phyloP scores from a whole-genome alignment of 2,329 filamentous ascomycete genomes.

The Didymella pinodella region DNA sequence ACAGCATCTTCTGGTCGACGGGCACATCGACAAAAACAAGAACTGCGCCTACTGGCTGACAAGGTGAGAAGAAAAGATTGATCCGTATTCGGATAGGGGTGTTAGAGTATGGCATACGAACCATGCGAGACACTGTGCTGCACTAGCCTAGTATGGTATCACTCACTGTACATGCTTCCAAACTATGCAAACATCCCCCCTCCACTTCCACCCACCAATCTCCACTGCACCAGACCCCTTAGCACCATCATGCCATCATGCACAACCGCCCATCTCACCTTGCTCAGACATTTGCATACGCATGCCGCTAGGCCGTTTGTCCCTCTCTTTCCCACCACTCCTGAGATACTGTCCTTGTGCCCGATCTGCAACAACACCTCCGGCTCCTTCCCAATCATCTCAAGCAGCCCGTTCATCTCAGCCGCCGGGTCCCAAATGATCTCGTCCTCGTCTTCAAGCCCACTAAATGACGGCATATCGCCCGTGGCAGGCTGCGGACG shows the following conservation, averaged over 20 bases:
- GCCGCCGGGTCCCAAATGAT: slow-evolving; percentile 60
- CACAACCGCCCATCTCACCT: slow-evolving; percentile 68
- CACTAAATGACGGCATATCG: slow-evolving; percentile 4
- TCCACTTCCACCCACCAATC: slow-evolving; percentile 44
- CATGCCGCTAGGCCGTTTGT: slow-evolving; percentile 63
- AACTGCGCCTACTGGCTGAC: background rate
- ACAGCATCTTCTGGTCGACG: background rate
- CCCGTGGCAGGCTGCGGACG: slow-evolving; percentile 25
- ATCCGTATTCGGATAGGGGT: background rate
- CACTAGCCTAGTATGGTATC: background rate
- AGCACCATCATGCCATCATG: slow-evolving; percentile 68
- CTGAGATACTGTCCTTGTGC: slow-evolving; percentile 44
- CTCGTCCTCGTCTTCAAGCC: slow-evolving; percentile 54
- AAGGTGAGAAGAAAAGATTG: background rate
- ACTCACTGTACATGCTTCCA: background rate
- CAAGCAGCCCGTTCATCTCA: slow-evolving; percentile 58
- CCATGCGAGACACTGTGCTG: slow-evolving; percentile 1
- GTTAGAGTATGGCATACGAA: background rate
- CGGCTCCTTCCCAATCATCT: slow-evolving; percentile 52
- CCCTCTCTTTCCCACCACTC: slow-evolving; percentile 55
- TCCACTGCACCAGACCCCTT: slow-evolving; percentile 51
- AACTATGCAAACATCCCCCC: slow-evolving; percentile 15
- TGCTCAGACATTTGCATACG: slow-evolving; percentile 64
- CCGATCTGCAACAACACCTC: slow-evolving; percentile 44
- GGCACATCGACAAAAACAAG: background rate